Percentiles rank a stretch among this genome's conserved stretches.
These are phyloP conservation scores for Boletus subparvulus DNA, from an alignment of 768 basidiomycete species.

Conservation along the genomic window DNA sequence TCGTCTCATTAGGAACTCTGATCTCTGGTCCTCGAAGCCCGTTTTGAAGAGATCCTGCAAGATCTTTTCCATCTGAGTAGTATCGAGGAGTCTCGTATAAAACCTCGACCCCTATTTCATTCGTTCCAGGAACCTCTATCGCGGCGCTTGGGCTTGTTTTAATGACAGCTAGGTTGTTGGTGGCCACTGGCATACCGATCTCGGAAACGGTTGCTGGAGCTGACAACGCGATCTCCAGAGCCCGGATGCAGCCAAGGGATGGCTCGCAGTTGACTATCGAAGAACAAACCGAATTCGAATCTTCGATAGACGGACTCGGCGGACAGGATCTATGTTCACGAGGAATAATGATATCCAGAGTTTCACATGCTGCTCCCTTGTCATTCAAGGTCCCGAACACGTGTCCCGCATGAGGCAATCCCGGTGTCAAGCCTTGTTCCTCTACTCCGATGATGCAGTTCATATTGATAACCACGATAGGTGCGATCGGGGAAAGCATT, in stretches of 20 bases:
- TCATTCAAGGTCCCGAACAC: background rate
- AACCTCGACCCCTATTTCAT: background rate
- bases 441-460: background rate
- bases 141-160: background rate
- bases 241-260: background rate
- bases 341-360: background rate
- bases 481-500: background rate
- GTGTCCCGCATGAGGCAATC: background rate
- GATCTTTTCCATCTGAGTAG: background rate
- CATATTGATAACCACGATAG: constrained; percentile 5
- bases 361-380: too few relatives aligned
- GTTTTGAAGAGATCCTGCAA: background rate
- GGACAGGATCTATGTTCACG: background rate
- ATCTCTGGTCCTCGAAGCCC: background rate
- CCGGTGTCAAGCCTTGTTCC: background rate
- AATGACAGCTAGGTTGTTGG: background rate
- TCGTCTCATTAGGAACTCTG: background rate
- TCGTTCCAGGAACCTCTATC: background rate
- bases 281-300: background rate
- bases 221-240: background rate
- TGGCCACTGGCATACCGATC: background rate
- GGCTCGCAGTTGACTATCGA: background rate
- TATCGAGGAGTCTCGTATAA: constrained; percentile 2
- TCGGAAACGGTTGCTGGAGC: background rate
- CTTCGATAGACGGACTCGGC: background rate